Conservation (phyloP, 164 flowering plant genomes). For the Litsea cubeba region DNA sequence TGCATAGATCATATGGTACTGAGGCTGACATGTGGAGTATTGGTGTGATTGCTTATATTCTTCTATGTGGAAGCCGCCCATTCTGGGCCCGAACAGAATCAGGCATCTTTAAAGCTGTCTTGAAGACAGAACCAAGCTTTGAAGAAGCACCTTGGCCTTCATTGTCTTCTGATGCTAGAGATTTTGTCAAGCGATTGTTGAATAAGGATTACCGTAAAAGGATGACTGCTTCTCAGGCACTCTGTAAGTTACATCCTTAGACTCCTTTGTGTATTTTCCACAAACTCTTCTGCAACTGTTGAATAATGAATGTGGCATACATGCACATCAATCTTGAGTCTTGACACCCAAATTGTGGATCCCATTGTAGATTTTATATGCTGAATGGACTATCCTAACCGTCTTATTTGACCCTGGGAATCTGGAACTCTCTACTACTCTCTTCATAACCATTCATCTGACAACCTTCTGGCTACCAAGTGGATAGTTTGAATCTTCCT, state of each 20-base stretch:
- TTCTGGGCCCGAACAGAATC: slow-evolving; percentile 95
- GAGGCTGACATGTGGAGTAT: slow-evolving; percentile 99
- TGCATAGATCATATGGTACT: slow-evolving; percentile 87
- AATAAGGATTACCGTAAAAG: slow-evolving; percentile 86
- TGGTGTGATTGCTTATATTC: slow-evolving; percentile 92
- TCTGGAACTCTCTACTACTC: neutral
- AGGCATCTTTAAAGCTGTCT: slow-evolving; percentile 78
- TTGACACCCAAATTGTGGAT: neutral
- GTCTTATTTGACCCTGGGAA: neutral
- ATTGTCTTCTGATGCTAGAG: slow-evolving; percentile 69
- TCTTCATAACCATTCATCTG: neutral
- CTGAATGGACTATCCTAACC: neutral
- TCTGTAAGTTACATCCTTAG: slow-evolving; percentile 44
- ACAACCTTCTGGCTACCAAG: neutral
- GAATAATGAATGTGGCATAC: neutral
- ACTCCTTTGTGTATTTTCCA: neutral
- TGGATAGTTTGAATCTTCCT: neutral
- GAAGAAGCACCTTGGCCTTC: slow-evolving; percentile 95
- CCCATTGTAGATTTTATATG: neutral
- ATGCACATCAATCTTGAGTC: neutral
- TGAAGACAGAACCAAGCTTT: slow-evolving; percentile 78
- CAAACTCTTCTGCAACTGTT: neutral
- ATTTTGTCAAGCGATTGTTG: slow-evolving; percentile 85
- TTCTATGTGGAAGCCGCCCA: slow-evolving; percentile 90
- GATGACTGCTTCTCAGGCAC: slow-evolving; percentile 90